Evolutionary conservation across 2,329 filamentous ascomycete genomes (phyloP), one percentile per base, ranked within the genome.

Genomic region (Fusarium transvaalense): DNA sequence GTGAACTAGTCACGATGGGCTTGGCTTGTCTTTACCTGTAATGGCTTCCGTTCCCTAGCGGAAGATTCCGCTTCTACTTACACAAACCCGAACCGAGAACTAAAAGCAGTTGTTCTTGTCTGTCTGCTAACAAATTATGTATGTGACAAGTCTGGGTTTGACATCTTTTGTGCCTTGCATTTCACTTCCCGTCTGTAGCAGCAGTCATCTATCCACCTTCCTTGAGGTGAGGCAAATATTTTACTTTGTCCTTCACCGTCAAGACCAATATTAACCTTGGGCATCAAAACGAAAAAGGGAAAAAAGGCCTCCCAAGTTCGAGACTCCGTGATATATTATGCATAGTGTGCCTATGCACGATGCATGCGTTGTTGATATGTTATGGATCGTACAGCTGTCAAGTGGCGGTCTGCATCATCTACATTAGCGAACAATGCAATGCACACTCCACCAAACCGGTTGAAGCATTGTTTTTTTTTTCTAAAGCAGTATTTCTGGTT

Each of bases 341-440:
- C 39, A 51, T 35, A 34, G 61, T 45, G 50, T 21, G 61, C 48
- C 50, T 71, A 56, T 65, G 68, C 56, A 55, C 31, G 42, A 60
- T 63, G 71, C 59, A 71, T 71, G 69, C 61, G 61, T 68, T 62
- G 60, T 68, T 61, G 61, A 69, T 56, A 54, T 50, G 47, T 12
- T 38, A 50, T 50, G 47, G 47, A 50, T 60, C 54, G 64, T 67
- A 56, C 69, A 71, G 67, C 64, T 74, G 71, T 71, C 71, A 74
- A 74, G 71, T 60, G 74, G 71, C 71, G 71, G 71, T 74, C 71
- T 74, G 71, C 69, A 56, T 71, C 59, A 64, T 71, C 56, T 43
- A 69, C 46, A 45, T 56, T 64, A 69, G 69, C 71, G 41, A 58
- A 45, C 38, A 57, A 52, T 29, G 29, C 41, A 63, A 47, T 58